Evolutionary conservation across 352 stramenopile species (phyloP).

Genomic region (Pythium aristosporum): DNA sequence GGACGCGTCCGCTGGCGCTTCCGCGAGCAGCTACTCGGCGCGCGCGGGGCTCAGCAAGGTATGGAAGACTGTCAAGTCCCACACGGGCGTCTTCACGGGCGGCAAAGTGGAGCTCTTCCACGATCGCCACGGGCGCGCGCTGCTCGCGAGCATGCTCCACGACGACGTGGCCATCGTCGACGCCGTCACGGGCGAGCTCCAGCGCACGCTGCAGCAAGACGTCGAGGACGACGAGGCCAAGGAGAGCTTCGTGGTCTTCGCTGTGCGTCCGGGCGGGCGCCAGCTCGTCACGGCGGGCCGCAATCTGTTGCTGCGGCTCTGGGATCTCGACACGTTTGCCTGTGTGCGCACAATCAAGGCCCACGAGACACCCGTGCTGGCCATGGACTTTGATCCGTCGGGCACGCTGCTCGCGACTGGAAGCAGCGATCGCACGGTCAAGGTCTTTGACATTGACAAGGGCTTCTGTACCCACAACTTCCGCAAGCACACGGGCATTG

Average conservation of each 20-base stretch:
- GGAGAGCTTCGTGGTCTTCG: slow-evolving; percentile 84
- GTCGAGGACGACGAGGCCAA: slow-evolving; percentile 75
- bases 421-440: slow-evolving; percentile 94
- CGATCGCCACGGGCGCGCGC: slow-evolving; percentile 25
- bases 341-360: slow-evolving; percentile 79
- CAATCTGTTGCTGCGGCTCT: slow-evolving; percentile 83
- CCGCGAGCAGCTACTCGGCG: slow-evolving; percentile 51
- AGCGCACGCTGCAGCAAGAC: slow-evolving; percentile 76
- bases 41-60: slow-evolving; percentile 74
- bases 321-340: slow-evolving; percentile 80
- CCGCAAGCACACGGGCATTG: slow-evolving; percentile 79
- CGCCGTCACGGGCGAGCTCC: slow-evolving; percentile 61
- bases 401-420: slow-evolving; percentile 94
- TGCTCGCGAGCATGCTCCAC: slow-evolving; percentile 80
- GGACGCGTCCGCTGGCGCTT: slow-evolving; percentile 3
- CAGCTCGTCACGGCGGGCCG: slow-evolving; percentile 84
- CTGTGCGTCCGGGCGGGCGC: slow-evolving; percentile 60
- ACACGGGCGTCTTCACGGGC: slow-evolving; percentile 80
- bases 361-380: slow-evolving; percentile 75
- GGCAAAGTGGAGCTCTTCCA: slow-evolving; percentile 75
- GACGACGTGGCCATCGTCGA: slow-evolving; percentile 83
- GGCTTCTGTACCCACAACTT: slow-evolving; percentile 95
- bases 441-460: slow-evolving; percentile 93
- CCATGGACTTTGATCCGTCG: slow-evolving; percentile 88
- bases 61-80: slow-evolving; percentile 75